Conservation (phyloP, 1,284 basidiomycete genomes). For the Stereum hirsutum region DNA sequence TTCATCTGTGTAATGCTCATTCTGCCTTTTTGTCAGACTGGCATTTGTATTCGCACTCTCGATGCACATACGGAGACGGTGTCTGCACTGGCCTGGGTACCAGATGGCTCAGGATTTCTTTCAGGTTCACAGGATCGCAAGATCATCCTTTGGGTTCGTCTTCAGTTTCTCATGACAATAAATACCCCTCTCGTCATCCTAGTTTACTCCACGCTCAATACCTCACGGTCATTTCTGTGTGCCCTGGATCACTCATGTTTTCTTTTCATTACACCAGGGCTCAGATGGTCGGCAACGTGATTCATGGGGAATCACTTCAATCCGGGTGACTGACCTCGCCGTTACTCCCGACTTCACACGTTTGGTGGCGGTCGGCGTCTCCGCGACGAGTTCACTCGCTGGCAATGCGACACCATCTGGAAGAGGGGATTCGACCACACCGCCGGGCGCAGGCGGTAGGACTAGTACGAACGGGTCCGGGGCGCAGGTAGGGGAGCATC, state of each 20-base stretch:
- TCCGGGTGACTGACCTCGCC: slow-evolving; percentile 83
- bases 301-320: slow-evolving; percentile 66
- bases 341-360: slow-evolving; percentile 81
- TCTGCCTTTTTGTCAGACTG: slow-evolving; percentile 41
- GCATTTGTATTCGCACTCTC: slow-evolving; percentile 53
- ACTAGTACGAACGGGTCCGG: slow-evolving; percentile 20
- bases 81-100: slow-evolving; percentile 81
- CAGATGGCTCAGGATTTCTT: slow-evolving; percentile 84
- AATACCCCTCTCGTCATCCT: slow-evolving; percentile 4
- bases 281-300: slow-evolving; percentile 63
- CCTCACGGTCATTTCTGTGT: background rate
- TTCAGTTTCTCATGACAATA: too few species aligned
- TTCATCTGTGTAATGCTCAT: slow-evolving; percentile 1
- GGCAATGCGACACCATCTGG: slow-evolving; percentile 14
- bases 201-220: background rate
- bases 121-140: slow-evolving; percentile 86
- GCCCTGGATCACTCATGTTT: background rate
- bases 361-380: slow-evolving; percentile 79
- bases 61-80: slow-evolving; percentile 78
- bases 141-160: slow-evolving; percentile 80
- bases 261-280: slow-evolving; percentile 41
- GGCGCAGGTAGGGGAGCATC: slow-evolving; percentile 39
- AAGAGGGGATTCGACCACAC: slow-evolving; percentile 23
- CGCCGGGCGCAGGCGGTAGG: slow-evolving; percentile 24
- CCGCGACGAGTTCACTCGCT: slow-evolving; percentile 20